Conservation (phyloP, 2,329 filamentous ascomycete genomes). For the Esteya vermicola region DNA sequence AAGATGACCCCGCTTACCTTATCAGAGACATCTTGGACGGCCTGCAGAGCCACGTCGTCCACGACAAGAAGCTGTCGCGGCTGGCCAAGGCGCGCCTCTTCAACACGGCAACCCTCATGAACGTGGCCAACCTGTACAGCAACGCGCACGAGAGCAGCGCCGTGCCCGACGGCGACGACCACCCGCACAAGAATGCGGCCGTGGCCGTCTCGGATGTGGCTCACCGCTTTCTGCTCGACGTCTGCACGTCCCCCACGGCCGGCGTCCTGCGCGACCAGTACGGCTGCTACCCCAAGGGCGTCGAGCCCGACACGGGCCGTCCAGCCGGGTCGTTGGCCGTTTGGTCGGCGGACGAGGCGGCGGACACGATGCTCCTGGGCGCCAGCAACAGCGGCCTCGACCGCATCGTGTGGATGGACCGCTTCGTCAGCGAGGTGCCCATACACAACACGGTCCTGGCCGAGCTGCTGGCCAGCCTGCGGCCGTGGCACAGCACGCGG, state of each 20-base stretch:
- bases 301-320: conserved; percentile 41
- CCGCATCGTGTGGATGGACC: conserved; percentile 54
- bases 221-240: conserved; percentile 59
- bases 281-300: conserved; percentile 70
- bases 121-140: conserved; percentile 58
- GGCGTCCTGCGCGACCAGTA: conserved; percentile 64
- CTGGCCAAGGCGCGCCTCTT: conserved; percentile 63
- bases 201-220: conserved; percentile 47
- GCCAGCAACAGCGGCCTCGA: conserved; percentile 41
- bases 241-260: conserved; percentile 59
- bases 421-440: conserved; percentile 49
- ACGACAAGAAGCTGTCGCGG: conserved; percentile 59
- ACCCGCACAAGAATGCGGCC: conserved; percentile 18
- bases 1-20: conserved; percentile 62
- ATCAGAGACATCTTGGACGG: conserved; percentile 61
- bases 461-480: conserved; percentile 63
- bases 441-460: conserved; percentile 70
- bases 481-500: conserved; percentile 67
- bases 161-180: conserved; percentile 20
- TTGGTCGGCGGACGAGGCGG: conserved; percentile 20
- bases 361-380: too few relatives aligned
- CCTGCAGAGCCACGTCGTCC: conserved; percentile 56
- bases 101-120: conserved; percentile 57
- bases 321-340: neutral
- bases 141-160: conserved; percentile 49